These are phyloP conservation scores for Hibiscus tridactylites DNA, from an alignment of 345 rosid species.

Conservation along the genomic window DNA sequence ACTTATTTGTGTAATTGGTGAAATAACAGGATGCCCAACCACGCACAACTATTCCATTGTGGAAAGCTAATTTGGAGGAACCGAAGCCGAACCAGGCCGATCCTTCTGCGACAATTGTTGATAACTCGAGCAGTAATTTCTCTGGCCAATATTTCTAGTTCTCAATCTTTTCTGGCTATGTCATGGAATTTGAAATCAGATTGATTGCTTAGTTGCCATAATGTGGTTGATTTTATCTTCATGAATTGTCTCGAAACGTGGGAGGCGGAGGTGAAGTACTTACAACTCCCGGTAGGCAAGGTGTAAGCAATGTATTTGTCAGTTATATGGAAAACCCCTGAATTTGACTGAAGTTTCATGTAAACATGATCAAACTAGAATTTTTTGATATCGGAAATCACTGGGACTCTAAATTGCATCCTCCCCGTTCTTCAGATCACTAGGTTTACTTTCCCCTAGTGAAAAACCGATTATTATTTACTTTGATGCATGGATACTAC, in stretches of 20 bases:
- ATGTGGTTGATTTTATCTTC: conserved; percentile 41
- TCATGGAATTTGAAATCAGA: conserved; percentile 12
- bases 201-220: conserved; percentile 13
- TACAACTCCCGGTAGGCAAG: conserved; percentile 24
- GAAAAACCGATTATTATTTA: not conserved
- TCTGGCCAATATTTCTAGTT: conserved; percentile 13
- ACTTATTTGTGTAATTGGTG: conserved; percentile 10
- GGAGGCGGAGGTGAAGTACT: conserved; percentile 52
- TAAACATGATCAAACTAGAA: conserved; percentile 3
- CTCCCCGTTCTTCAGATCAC: conserved; percentile 9
- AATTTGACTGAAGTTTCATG: not conserved
- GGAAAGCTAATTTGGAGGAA: conserved; percentile 87
- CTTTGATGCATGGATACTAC: not conserved
- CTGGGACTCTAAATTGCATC: not conserved
- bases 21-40: conserved; percentile 79
- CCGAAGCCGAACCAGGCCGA: conserved; percentile 64
- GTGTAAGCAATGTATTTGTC: conserved; percentile 52
- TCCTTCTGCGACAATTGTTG: conserved; percentile 66
- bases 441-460: not conserved
- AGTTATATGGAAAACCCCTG: conserved; percentile 1
- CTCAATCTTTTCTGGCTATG: not conserved
- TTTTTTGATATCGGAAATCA: not conserved
- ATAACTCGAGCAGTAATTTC: conserved; percentile 65
- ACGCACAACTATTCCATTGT: conserved; percentile 60
- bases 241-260: conserved; percentile 68